phyloP scores from a whole-genome alignment of 352 stramenopile genomes.

The Globisporangium alternatum region DNA sequence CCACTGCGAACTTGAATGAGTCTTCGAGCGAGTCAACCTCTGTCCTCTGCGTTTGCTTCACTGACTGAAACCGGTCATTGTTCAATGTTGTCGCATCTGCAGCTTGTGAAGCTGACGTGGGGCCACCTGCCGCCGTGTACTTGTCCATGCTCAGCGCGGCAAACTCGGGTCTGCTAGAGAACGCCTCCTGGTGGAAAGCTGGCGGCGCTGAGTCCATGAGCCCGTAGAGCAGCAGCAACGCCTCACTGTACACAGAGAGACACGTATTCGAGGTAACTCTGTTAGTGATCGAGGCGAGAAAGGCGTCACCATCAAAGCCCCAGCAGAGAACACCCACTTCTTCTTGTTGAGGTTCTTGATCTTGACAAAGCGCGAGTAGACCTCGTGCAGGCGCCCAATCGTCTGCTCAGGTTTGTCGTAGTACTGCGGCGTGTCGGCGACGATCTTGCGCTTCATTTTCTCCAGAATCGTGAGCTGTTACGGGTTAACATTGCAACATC shows the following conservation, averaged over 20 bases:
- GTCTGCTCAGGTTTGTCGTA: constrained; percentile 41
- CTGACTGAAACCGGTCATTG: neutral
- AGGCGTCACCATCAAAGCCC: neutral
- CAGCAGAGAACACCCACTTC: constrained; percentile 31
- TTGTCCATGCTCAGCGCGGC: constrained; percentile 13
- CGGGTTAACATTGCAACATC: neutral
- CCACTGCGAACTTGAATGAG: constrained; percentile 76
- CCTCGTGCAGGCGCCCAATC: constrained; percentile 58
- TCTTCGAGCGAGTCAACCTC: constrained; percentile 66
- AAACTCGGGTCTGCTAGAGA: constrained; percentile 6
- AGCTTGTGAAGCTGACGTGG: neutral
- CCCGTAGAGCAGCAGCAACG: constrained; percentile 55
- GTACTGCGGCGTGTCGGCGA: constrained; percentile 36
- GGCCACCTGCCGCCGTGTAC: neutral
- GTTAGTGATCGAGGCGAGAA: neutral
- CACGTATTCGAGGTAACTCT: neutral
- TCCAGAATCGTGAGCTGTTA: constrained; percentile 63
- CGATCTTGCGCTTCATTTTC: constrained; percentile 77
- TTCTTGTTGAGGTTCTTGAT: constrained; percentile 75
- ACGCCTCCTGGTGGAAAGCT: neutral
- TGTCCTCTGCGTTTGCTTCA: constrained; percentile 23
- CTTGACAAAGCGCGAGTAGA: constrained; percentile 77
- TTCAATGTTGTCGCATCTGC: constrained; percentile 10
- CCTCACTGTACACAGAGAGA: constrained; percentile 38
- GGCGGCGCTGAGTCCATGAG: constrained; percentile 57